Conservation (phyloP, 2,329 filamentous ascomycete species). For the Tolypocladium ophioglossoides region DNA sequence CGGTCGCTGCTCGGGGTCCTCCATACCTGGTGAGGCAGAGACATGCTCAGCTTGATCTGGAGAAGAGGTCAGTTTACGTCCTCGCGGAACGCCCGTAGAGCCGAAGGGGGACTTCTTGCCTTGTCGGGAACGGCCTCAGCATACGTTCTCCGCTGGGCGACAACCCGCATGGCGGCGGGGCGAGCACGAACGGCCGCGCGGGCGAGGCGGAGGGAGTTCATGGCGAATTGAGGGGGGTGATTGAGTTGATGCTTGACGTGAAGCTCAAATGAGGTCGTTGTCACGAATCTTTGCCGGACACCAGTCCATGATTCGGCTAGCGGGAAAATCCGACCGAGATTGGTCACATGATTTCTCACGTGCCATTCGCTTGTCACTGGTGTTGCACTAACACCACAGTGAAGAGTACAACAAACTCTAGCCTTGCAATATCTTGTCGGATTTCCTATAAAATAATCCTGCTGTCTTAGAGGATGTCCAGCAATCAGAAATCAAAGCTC, state of each 20-base stretch:
- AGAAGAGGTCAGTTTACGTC: constrained; percentile 13
- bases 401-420: not conserved
- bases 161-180: constrained; percentile 64
- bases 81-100: constrained; percentile 5
- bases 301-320: constrained; percentile 28
- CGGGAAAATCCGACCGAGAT: constrained; percentile 26
- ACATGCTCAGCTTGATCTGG: constrained; percentile 92
- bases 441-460: too few relatives aligned
- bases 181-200: constrained; percentile 79
- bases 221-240: constrained; percentile 47
- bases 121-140: constrained; percentile 81
- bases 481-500: too few relatives aligned
- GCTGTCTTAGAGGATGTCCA: not conserved
- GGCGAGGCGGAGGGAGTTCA: constrained; percentile 93
- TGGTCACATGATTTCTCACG: constrained; percentile 20
- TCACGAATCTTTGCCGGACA: constrained; percentile 37
- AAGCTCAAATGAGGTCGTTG: constrained; percentile 30
- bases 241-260: constrained; percentile 36
- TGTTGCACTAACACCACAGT: not conserved
- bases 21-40: constrained; percentile 96
- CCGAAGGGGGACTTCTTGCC: constrained; percentile 32
- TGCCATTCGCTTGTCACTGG: constrained; percentile 11
- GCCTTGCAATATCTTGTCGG: not conserved
- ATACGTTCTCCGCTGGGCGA: constrained; percentile 80
- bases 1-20: constrained; percentile 7